Evolutionary conservation across 2,329 filamentous ascomycete genomes (phyloP), one percentile per base, ranked within the genome.

Genomic region (Penicillium sp.): DNA sequence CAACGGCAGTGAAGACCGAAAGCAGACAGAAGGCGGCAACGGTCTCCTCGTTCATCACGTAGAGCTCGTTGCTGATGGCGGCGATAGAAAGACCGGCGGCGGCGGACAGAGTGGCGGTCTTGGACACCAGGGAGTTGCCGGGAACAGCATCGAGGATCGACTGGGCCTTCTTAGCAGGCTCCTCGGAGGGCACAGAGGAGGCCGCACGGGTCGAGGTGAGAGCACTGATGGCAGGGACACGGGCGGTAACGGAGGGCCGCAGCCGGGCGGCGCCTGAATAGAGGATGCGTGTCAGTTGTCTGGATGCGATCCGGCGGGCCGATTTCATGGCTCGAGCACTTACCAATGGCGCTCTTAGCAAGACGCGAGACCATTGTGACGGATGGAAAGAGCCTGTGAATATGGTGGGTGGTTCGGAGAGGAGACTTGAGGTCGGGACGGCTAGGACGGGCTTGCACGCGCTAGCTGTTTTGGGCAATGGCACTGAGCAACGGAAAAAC

Each of bases 21-120:
- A 97, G 78, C 66, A 98, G 80, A 73, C 87, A 93, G 76, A 98
- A 82, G 60, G 88, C 88, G 68, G 95, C 88, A 69, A 98, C 87
- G 56, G 90, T 87, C 80, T 98, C 93, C 81, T 98, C 93, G 79
- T 98, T 98, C 76, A 98, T 81, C 71, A 98, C 90, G 76, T 96
- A 97, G 80, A 97, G 90, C 83, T 98, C 93, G 78, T 95, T 98
- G 84, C 88, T 94, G 76, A 98, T 90, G 67, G 90, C 93, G 70
- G 93, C 95, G 73, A 95, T 82, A 66, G 88, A 90, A 64, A 95
- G 75, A 76, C 87, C 91, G 66, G 93, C 88, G 58, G 86, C 85
- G 65, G 89, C 90, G 68, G 91, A 97, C 66, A 98, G 86, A 70
- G 96, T 91, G 67, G 93, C 93, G 62, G 89, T 90, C 85, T 98